Base-by-base conservation (phyloP, 805 yeast species). In the Teunomyces aglyptinius region DNA sequence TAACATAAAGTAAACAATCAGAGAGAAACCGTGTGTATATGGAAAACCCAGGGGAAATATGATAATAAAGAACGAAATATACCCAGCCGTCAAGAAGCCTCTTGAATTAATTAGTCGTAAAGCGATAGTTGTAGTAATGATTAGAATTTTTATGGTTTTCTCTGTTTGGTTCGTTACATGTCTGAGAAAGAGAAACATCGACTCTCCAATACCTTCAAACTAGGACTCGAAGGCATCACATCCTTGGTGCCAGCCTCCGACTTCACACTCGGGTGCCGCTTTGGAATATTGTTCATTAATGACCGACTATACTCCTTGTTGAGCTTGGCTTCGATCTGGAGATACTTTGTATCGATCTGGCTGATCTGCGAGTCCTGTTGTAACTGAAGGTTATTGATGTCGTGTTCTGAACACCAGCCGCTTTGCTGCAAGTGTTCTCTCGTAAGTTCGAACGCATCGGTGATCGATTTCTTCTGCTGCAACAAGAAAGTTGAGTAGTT, bases 331-430 rank as follows among this genome's bases (percentile, higher is more conserved):
- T 68, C 73, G 42, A 70, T 68, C 50, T 69, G 67, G 18, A 62
- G 46, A 32, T 71, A 55, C 47, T 65, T 69, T 15, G 70, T 59
- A 52, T 71, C 73, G 40, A 71, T 63, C 55, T 70, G 73, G 44
- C 65, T 58, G 43, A 65, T 48, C 38, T 68, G 63, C n/a, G 65
- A 49, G 46, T 66, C 73, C 46, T 65, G 64, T 52, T 72, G 75
- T 20, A 70, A 55, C 45, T 61, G 63, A 41, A 71, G 56, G 56
- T 69, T 71, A 47, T 69, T 63, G 51, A 71, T 60, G 55, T 72
- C 76, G 49, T 69, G 67, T 36, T 50, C 56, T 2, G 74, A 69
- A 51, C 76, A 71, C 77, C 77, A 72, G 2, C 77, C 77, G 28
- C 69, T 63, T 38, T 59, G 60, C 24, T 49, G 46, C 44, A 72